phyloP scores from a whole-genome alignment of 768 basidiomycete species.

The Trametes gibbosa region DNA sequence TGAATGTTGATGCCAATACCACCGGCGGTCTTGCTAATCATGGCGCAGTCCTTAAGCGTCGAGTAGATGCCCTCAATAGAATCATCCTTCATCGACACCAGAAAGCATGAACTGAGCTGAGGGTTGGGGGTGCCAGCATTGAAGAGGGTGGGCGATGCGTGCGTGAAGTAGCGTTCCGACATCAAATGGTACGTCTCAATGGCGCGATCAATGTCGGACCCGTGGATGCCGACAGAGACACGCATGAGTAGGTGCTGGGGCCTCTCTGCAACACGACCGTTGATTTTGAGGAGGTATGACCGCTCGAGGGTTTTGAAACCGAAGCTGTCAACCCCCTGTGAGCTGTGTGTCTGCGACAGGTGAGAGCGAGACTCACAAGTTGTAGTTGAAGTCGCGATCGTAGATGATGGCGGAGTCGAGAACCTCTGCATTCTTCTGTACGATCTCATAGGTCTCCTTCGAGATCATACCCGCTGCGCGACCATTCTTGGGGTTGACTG shows the following conservation, averaged over 20 bases:
- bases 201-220: conserved; percentile 80
- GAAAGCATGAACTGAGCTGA: conserved; percentile 96
- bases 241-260: conserved; percentile 99
- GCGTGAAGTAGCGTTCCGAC: conserved; percentile 98
- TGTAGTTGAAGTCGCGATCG: conserved; percentile 97
- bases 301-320: conserved; percentile 99
- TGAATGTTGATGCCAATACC: conserved; percentile 97
- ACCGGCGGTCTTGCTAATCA: conserved; percentile 99
- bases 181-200: conserved; percentile 94
- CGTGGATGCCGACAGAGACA: conserved; percentile 97
- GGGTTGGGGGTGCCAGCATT: conserved; percentile 95
- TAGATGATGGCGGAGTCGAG: conserved; percentile 97
- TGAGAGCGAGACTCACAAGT: conserved; percentile 59
- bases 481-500: conserved; percentile 95
- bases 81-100: conserved; percentile 97
- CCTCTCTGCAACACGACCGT: conserved; percentile 93
- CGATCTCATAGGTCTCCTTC: conserved; percentile 76
- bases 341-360: not conserved
- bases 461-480: conserved; percentile 88
- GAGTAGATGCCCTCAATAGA: conserved; percentile 99
- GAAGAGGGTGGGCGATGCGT: conserved; percentile 97
- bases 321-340: conserved; percentile 51
- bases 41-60: conserved; percentile 95
- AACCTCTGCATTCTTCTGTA: conserved; percentile 74
- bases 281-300: conserved; percentile 92